Evolutionary conservation across 208 protist genomes (phyloP), one percentile per base, ranked within the genome.

Genomic region (Leishmania gerbilli): DNA sequence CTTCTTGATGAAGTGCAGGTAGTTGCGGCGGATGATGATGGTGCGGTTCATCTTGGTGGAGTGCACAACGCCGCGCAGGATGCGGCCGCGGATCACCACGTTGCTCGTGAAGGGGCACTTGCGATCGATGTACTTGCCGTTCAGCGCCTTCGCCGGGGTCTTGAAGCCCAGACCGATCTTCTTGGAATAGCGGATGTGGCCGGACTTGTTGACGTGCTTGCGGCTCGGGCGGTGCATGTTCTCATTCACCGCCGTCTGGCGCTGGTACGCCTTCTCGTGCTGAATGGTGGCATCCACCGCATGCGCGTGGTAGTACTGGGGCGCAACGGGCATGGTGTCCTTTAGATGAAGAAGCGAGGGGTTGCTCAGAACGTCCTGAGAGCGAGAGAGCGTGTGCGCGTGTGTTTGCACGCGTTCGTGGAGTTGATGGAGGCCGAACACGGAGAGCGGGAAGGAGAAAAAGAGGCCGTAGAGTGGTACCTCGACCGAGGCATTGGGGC

Each of bases 31-130:
- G 90, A 99, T 97, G 82, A 99, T 94, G 85, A 99, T 96, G 55
- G 99, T 99, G 88, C 98, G 93, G 81, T 99, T 93, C 99, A 99
- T 99, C 94, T 99, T 99, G 85, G 88, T 98, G 77, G 98, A 99
- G 85, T 99, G 92, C 69, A 99, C 98, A 79, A 99, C 89, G 84
- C 99, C 99, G 78, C 92, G 95, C 53, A 99, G 89, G 86, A 99
- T 99, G 85, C 99, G 96, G 84, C 99, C 99, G 89, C 99, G 99
- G 92, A 99, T 99, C 83, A 95, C 94, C 76, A 99, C 99, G 84
- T 99, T 95, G 84, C 99, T 99, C 83, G 99, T 99, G 96, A 99
- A 99, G 76, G 99, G 99, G 97, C 99, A 99, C 96, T 99, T 99
- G 91, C 99, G 99, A 97, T 99, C 99, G 89, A 99, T 98, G 95